Evolutionary conservation across 371 early-diverging fungal species (phyloP).

Genomic region (Smittium culicis): DNA sequence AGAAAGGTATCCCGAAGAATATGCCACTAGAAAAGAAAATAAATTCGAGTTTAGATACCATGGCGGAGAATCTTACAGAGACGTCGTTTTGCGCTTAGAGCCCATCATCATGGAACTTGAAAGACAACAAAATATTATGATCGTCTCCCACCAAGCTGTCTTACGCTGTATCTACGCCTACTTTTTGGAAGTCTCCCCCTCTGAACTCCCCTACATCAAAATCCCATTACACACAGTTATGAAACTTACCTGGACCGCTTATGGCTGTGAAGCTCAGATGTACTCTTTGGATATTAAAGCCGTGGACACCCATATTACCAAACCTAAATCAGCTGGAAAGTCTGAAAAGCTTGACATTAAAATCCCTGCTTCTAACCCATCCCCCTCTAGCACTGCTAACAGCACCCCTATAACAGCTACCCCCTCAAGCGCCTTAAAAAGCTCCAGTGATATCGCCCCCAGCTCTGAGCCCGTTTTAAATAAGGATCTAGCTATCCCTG

Average conservation of each 20-base stretch:
- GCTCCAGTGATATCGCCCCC: neutral
- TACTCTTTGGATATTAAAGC: slow-evolving; percentile 73
- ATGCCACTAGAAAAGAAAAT: slow-evolving; percentile 79
- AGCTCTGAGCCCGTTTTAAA: neutral
- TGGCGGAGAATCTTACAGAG: slow-evolving; percentile 91
- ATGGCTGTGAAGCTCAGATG: slow-evolving; percentile 79
- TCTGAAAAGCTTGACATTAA: neutral
- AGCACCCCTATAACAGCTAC: neutral
- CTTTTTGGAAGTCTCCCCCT: slow-evolving; percentile 77
- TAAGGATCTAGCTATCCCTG: neutral
- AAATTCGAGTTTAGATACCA: slow-evolving; percentile 87
- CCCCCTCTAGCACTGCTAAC: neutral
- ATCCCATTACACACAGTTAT: slow-evolving; percentile 95
- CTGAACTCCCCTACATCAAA: slow-evolving; percentile 87
- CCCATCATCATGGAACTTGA: slow-evolving; percentile 97
- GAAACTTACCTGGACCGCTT: slow-evolving; percentile 85
- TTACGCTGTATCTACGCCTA: slow-evolving; percentile 87
- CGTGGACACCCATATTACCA: slow-evolving; percentile 65
- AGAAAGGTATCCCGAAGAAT: slow-evolving; percentile 64
- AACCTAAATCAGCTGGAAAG: slow-evolving; percentile 19
- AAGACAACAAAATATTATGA: slow-evolving; percentile 85
- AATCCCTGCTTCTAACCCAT: neutral
- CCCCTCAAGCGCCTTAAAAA: neutral
- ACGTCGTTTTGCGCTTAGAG: slow-evolving; percentile 72
- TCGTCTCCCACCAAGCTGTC: slow-evolving; percentile 90